Evolutionary conservation across 305 asterid species (phyloP).

Genomic region (Lippia alba): DNA sequence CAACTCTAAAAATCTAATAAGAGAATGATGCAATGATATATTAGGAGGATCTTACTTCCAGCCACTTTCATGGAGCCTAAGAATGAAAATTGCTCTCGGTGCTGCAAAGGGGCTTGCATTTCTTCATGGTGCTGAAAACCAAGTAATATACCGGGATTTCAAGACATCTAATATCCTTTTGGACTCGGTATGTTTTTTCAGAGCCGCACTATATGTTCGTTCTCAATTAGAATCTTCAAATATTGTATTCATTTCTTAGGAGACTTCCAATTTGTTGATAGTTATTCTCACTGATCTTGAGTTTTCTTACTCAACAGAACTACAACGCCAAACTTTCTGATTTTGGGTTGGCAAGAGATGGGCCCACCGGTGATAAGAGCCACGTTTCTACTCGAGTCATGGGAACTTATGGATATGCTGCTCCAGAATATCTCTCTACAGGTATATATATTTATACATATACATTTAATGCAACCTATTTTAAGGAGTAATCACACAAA

Average conservation of each 20-base stretch:
- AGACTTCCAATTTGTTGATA: slow-evolving; percentile 14
- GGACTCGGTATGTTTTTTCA: slow-evolving; percentile 63
- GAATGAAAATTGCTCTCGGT: slow-evolving; percentile 87
- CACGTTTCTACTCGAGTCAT: slow-evolving; percentile 86
- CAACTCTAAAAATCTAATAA: slow-evolving; percentile 19
- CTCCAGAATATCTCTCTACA: slow-evolving; percentile 89
- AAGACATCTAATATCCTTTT: slow-evolving; percentile 88
- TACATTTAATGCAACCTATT: too few species aligned
- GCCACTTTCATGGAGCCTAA: slow-evolving; percentile 77
- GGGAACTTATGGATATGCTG: slow-evolving; percentile 96
- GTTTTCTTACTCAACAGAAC: slow-evolving; percentile 44
- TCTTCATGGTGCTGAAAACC: slow-evolving; percentile 84
- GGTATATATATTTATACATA: slow-evolving; percentile 44
- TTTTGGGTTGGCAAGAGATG: slow-evolving; percentile 94
- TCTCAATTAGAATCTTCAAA: not conserved
- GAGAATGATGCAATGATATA: slow-evolving; percentile 19
- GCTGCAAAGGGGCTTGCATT: slow-evolving; percentile 98
- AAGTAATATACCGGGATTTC: slow-evolving; percentile 89
- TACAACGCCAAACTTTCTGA: slow-evolving; percentile 91
- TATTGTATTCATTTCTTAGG: not conserved
- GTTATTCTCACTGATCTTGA: slow-evolving; percentile 16
- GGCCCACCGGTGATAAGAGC: slow-evolving; percentile 86
- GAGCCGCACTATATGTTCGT: too few species aligned
- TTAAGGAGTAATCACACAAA: too few species aligned
- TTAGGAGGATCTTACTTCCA: slow-evolving; percentile 81